Percentiles rank a stretch among this genome's conserved stretches.
Conservation (phyloP, 495 filamentous ascomycete genomes). For the Penicillium bovifimosum region DNA sequence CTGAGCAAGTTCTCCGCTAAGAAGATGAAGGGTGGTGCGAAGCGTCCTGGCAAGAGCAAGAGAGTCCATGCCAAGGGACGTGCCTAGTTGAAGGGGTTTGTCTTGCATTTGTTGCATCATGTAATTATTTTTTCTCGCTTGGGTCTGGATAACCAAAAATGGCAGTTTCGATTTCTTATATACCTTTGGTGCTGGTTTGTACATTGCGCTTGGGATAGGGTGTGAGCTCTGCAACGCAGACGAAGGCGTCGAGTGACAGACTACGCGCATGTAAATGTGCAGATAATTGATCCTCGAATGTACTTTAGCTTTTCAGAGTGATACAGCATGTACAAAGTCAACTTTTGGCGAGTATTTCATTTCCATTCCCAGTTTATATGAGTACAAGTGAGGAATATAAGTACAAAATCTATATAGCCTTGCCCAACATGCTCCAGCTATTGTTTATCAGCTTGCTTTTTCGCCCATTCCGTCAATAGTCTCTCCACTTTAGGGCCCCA, state of each 20-base stretch:
- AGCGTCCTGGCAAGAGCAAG: constrained; percentile 63
- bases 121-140: constrained; percentile 12
- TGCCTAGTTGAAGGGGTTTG: constrained; percentile 9
- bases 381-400: background rate
- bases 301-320: no score
- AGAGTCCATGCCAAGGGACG: constrained; percentile 42
- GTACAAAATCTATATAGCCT: background rate
- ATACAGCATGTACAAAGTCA: no score
- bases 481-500: constrained; percentile 73
- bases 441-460: constrained; percentile 23
- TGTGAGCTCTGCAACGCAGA: background rate
- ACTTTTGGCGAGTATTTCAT: no score
- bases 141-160: constrained; percentile 8
- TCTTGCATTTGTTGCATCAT: constrained; percentile 12
- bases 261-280: no score
- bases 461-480: constrained; percentile 59
- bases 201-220: background rate
- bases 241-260: no score
- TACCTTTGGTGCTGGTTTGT: background rate
- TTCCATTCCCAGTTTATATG: no score
- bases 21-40: constrained; percentile 70
- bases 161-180: constrained; percentile 10
- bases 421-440: constrained; percentile 9
- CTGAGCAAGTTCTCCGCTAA: constrained; percentile 68
- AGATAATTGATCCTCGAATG: no score